phyloP scores from a whole-genome alignment of 257 asterid species.

The Solanum tarapatanum region DNA sequence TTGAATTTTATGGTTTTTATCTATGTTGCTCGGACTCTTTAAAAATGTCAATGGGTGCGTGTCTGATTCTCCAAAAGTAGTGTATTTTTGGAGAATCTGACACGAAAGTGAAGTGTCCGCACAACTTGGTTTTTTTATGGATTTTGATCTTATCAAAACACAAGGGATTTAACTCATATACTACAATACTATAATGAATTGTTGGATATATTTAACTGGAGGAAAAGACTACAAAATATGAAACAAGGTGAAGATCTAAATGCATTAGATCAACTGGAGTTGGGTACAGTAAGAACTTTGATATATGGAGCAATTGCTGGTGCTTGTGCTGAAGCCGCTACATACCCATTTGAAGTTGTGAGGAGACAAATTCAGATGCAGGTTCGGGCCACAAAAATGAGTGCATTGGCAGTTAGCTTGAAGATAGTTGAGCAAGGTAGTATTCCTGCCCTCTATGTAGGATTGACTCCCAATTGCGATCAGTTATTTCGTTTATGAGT shows the following conservation, averaged over 20 bases:
- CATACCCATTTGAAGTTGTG: constrained; percentile 96
- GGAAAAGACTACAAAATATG: constrained; percentile 53
- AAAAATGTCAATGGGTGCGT: no score
- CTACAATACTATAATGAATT: no score
- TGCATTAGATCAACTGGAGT: constrained; percentile 84
- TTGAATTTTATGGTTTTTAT: no score
- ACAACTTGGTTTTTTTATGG: no score
- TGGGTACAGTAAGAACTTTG: constrained; percentile 70
- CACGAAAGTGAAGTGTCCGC: no score
- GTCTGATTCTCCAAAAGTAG: no score
- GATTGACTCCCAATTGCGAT: constrained; percentile 89
- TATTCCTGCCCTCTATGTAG: constrained; percentile 77
- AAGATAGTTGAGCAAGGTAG: constrained; percentile 87
- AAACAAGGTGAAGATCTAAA: constrained; percentile 63
- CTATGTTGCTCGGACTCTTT: no score
- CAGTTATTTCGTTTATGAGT: constrained; percentile 84
- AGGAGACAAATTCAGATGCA: constrained; percentile 98
- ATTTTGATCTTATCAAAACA: no score
- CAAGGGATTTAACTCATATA: no score
- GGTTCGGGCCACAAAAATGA: constrained; percentile 60
- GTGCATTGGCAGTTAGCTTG: constrained; percentile 61
- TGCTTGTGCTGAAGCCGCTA: constrained; percentile 89
- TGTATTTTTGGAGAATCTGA: no score
- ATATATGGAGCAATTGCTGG: constrained; percentile 92
- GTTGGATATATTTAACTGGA: constrained; percentile 2